phyloP scores from a whole-genome alignment of 345 rosid species.

The Salix purpurea region DNA sequence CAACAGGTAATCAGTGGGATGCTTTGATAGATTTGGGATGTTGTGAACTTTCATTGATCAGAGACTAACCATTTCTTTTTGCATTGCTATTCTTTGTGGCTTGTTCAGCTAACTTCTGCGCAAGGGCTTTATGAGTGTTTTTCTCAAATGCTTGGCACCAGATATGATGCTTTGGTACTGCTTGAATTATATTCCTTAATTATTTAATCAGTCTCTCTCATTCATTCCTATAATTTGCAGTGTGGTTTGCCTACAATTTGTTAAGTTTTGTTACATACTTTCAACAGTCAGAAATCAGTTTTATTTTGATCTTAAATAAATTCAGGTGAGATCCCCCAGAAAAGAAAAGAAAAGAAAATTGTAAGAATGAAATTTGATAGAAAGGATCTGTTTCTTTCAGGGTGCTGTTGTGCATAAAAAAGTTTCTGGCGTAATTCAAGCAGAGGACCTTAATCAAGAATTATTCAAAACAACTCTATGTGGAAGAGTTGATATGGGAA shows the following conservation, averaged over 20 bases:
- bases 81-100: constrained; percentile 7
- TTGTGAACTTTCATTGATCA: neutral
- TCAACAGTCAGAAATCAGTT: neutral
- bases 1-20: constrained; percentile 58
- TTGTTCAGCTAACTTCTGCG: constrained; percentile 55
- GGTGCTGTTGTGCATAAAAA: constrained; percentile 46
- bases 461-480: constrained; percentile 34
- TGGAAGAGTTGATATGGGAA: constrained; percentile 49
- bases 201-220: neutral
- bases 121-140: constrained; percentile 72
- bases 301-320: neutral
- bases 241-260: neutral
- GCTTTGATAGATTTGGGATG: constrained; percentile 9
- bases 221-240: neutral
- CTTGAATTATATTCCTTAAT: neutral
- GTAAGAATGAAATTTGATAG: constrained; percentile 4
- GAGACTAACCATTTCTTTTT: constrained; percentile 17
- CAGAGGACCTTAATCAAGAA: constrained; percentile 36
- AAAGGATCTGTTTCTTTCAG: constrained; percentile 32
- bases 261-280: neutral
- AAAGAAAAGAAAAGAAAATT: neutral
- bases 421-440: constrained; percentile 38
- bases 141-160: constrained; percentile 50
- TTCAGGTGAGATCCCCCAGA: neutral
- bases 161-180: constrained; percentile 50